Evolutionary conservation across 2,329 filamentous ascomycete species (phyloP), one percentile per base, ranked within the genome.

Genomic region (Beauveria australis): DNA sequence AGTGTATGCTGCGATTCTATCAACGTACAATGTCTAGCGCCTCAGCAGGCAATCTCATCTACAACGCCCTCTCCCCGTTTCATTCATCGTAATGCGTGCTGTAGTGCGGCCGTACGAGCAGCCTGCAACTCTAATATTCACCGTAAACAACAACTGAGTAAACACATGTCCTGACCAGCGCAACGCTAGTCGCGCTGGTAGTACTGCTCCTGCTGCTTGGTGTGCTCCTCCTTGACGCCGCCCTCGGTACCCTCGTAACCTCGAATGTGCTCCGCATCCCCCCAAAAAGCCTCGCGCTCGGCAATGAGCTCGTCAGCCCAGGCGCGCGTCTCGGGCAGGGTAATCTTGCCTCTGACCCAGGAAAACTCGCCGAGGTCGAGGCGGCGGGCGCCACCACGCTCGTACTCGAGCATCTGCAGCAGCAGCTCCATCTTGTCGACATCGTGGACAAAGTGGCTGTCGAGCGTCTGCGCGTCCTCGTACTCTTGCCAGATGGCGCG

Each of bases 391-490:
- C 84, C 79, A 14, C 81, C 76, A 68, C 89, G 87, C 82, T 99
- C 94, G 70, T 99, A 99, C 74, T 99, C 94, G 33, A 96, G 79
- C 89, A 97, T 97, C 78, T 99, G 94, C 70, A 96, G 77, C 63
- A 99, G 76, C 65, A 99, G 78, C 77, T 99, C 94, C 73, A 99
- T 86, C 85, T 97, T 97, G 76, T 99, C 94, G 62, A 99, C 85
- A 72, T 99, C 94, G 73, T 99, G 94, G 48, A 99, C 94, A 65
- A 93, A 97, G 63, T 87, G 81, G 66, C 89, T 90, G 72, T 99
- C 93, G 16, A 87, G 76, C 9, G 94, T 97, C 76, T 87, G 70
- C 19, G 86, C 87, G 67, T 94, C 91, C 74, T 99, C 94, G 71
- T 99, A 99, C 74, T 99, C 94, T 70, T 95, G 88, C 91, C 94